Evolutionary conservation across 345 rosid species (phyloP), one percentile per base, ranked within the genome.

Genomic region (Sisymbrium irio): DNA sequence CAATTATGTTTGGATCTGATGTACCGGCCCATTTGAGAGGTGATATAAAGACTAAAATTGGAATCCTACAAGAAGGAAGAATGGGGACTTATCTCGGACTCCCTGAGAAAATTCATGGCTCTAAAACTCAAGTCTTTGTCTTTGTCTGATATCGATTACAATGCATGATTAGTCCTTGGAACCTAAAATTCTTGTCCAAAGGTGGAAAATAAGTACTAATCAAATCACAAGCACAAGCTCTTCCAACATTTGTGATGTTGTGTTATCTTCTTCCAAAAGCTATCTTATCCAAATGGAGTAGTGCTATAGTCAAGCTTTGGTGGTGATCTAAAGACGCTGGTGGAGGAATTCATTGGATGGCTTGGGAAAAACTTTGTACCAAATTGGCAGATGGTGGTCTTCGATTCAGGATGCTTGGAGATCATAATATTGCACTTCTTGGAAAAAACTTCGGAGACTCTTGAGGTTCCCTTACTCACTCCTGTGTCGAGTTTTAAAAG

Each of bases 121-220:
- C 37, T 4, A 40, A 40, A 12, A 1, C 13, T 10, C 3, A 39
- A 11, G 42, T 39, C 4, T 39, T 39, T 11, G 42, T 5, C 0
- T 39, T 39, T 3, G 42, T 39, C 8, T 0, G 42, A 3, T 14
- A 39, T 11, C 2, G 42, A 0, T 14, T 39, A 1, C 3, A 39
- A 0, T 0, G 1, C 0, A 11, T 5, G 0, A 5, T 40, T 4
- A 40, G 12, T 0, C 1, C 1, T 0, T 40, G 44, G n/a, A 11
- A 12, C 0, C 0, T 5, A 4, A 40, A 40, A 12, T 3, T 40
- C 0, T 4, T 40, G 0, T 40, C 44, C 5, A 40, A 12, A 40
- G 44, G 44, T 3, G n/a, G n/a, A 0, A 40, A 40, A 3, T n/a
- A 12, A 5, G n/a, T 40, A 0, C 1, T 11, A 1, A 11, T 40